Percentiles rank a stretch among this genome's conserved stretches.
These are phyloP conservation scores for Heimioporus sp. DNA, from an alignment of 768 basidiomycete species.

Conservation along the genomic window DNA sequence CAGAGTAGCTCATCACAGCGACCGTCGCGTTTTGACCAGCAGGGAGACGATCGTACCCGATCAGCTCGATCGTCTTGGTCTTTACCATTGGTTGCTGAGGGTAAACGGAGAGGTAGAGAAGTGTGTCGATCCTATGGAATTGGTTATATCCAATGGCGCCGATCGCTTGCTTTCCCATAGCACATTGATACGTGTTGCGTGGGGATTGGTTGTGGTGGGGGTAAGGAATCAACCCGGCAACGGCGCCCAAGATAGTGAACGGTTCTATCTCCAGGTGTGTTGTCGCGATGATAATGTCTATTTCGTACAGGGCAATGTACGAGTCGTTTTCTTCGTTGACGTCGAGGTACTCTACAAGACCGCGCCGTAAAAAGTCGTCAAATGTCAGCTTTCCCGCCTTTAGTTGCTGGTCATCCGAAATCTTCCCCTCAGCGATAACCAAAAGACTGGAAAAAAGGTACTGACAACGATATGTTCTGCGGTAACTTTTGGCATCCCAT, in stretches of 20 bases:
- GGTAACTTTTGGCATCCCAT: slow-evolving; percentile 70
- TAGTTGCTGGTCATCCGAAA: slow-evolving; percentile 52
- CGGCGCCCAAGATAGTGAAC: slow-evolving; percentile 95
- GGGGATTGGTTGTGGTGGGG: slow-evolving; percentile 99
- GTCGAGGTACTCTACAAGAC: slow-evolving; percentile 96
- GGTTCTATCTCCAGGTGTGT: slow-evolving; percentile 99
- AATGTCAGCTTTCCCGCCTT: slow-evolving; percentile 79
- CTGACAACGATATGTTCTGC: slow-evolving; percentile 75
- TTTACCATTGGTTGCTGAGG: slow-evolving; percentile 99
- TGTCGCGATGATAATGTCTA: slow-evolving; percentile 74
- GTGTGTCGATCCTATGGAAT: slow-evolving; percentile 94
- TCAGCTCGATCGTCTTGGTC: slow-evolving; percentile 95
- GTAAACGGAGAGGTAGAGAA: slow-evolving; percentile 96
- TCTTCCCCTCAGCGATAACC: slow-evolving; percentile 6
- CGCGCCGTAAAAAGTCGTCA: slow-evolving; percentile 90
- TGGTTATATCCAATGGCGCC: slow-evolving; percentile 99
- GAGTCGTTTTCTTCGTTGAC: slow-evolving; percentile 99
- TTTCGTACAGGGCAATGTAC: slow-evolving; percentile 92
- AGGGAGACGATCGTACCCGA: slow-evolving; percentile 94
- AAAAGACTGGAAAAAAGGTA: background rate
- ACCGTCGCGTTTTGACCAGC: slow-evolving; percentile 98
- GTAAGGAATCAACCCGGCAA: slow-evolving; percentile 97
- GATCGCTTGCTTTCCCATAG: slow-evolving; percentile 99
- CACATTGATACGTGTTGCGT: slow-evolving; percentile 98
- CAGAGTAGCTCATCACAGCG: slow-evolving; percentile 98